Evolutionary conservation across 495 filamentous ascomycete species (phyloP), one percentile per base, ranked within the genome.

Genomic region (Podospora pseudoanserina): DNA sequence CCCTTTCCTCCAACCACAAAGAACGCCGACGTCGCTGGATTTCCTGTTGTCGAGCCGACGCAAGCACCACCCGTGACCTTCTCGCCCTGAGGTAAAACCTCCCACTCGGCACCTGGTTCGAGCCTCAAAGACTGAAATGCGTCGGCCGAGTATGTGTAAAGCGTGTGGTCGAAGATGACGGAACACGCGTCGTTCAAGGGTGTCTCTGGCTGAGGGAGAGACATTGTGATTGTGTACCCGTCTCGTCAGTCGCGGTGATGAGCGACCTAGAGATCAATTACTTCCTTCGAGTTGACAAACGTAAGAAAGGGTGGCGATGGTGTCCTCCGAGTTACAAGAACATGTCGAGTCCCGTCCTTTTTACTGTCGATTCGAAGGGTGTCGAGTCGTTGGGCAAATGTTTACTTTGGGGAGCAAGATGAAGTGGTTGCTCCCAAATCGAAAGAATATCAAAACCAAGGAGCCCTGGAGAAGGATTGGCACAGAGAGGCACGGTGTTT

Each of bases 1-100:
- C 83, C 79, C 60, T 84, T 85, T 44, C 95, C 95, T 57, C 95
- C 95, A 58, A 99, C 87, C 66, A 99, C 85, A 71, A 92, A 98
- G 15, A 99, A 83, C 7, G 86, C 88, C n/a, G 83, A 81, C 13
- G 76, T 74, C 59, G 79, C 76, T 11, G 74, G 59, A 69, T 87
- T 80, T 44, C 87, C 78, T 19, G 86, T 80, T 20, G 85, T 86
- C 18, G 89, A 89, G 34, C 86, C 87, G 13, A 97, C 90, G 78
- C 95, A 99, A 4, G 86, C 87, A 4, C 85, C 90, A 60, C 91
- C 91, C 7, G 83, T 87, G 49, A 96, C 92, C 39, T 86, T 79
- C 65, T 89, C 82, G 30, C 89, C 90, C 73, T 80, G 83, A 0
- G 86, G 76, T 65, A 96, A 73, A 66, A 81, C 70, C 63, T 82